Evolutionary conservation across 768 basidiomycete species (phyloP), one percentile per base, ranked within the genome.

Genomic region (Mycena vulgaris): DNA sequence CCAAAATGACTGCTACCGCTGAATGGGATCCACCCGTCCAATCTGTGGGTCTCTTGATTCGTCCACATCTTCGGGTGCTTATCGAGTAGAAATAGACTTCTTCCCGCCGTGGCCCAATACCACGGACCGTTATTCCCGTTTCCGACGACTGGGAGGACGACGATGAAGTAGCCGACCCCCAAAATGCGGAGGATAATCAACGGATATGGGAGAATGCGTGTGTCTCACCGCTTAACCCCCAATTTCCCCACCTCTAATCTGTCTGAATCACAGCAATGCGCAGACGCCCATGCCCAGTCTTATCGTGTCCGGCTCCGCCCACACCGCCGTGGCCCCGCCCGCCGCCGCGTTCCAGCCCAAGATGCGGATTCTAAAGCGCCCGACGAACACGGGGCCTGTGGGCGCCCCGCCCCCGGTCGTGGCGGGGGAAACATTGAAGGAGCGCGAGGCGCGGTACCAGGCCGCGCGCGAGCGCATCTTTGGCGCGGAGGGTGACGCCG

Each of bases 381-480:
- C 91, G 1, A 81, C 88, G 5, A 76, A 77, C 23, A 66, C 68
- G 0, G 70, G 47, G 33, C 68, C 82, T 47, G 74, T 78, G 14
- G 69, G 83, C 11, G 71, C 76, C 17, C 74, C 76, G 27, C 42
- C 75, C 2, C 70, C 76, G 16, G 70, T 79, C 14, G 49, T 76
- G 4, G 72, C 71, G 16, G 74, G 74, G 9, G 83, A 83, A 49
- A 80, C 87, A 5, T 81, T 92, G 4, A 86, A 89, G 37, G 91
- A 93, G 63, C 87, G 93, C 47, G 93, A 93, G 77, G 90, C 88
- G 21, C 86, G 89, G 62, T 95, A 95, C 77, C 87, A 90, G 64
- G 92, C 89, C 23, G 93, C 93, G 3, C 82, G 93, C 30, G 89
- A 91, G 63, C 86, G 93, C 25, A 94, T 95, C 60, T 95, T 94